These are phyloP conservation scores for Cyclotella sp. DNA, from an alignment of 108 stramenopile genomes.

Conservation along the genomic window DNA sequence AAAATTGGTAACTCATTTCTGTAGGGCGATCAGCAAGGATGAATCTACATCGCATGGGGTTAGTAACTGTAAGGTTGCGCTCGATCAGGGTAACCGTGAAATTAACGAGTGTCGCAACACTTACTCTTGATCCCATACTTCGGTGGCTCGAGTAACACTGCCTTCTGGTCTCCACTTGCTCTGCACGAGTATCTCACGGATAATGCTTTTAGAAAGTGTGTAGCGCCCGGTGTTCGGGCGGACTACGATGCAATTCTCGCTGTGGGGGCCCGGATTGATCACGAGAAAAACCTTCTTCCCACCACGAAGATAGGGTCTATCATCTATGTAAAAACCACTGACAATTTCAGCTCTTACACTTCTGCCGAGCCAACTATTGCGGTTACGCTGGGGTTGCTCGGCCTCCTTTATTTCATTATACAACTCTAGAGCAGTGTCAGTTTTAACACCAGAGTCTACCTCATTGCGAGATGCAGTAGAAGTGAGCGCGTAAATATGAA, in stretches of 20 bases:
- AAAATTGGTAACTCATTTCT: conserved; percentile 24
- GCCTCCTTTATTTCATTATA: conserved; percentile 31
- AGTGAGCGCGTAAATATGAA: too few species aligned
- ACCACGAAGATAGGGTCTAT: conserved; percentile 22
- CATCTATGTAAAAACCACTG: conserved; percentile 38
- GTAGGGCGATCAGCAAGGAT: conserved; percentile 32
- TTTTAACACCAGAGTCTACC: conserved; percentile 27
- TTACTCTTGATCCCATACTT: conserved; percentile 21
- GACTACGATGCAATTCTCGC: conserved; percentile 19
- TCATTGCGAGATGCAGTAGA: too few species aligned
- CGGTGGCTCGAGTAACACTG: conserved; percentile 11
- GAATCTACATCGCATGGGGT: conserved; percentile 5
- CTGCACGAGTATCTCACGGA: conserved; percentile 7
- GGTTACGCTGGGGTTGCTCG: background rate
- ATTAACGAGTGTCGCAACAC: too few species aligned
- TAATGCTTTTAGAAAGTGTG: background rate
- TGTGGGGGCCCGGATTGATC: conserved; percentile 29
- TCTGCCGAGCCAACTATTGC: background rate
- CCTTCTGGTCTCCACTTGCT: background rate
- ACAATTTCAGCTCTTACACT: background rate
- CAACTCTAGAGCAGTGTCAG: conserved; percentile 30
- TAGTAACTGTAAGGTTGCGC: too few species aligned
- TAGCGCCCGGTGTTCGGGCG: conserved; percentile 27
- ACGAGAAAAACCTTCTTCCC: conserved; percentile 29
- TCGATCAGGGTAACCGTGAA: background rate